phyloP scores from a whole-genome alignment of 2,329 filamentous ascomycete species.

The Alternaria triticina region DNA sequence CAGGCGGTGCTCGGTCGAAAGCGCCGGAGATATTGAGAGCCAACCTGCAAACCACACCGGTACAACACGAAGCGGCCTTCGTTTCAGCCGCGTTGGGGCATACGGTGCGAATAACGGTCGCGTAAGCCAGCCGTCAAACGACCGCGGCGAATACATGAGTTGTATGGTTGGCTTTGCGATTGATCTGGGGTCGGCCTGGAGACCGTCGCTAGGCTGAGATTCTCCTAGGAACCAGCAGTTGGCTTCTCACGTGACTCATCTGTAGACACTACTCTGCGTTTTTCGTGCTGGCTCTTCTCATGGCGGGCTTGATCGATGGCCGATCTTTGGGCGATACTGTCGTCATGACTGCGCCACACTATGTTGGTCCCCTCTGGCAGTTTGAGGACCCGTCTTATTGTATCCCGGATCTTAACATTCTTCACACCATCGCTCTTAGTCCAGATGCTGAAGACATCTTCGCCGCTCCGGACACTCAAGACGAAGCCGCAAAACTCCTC shows the following conservation, averaged over 20 bases:
- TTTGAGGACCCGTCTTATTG: slow-evolving; percentile 85
- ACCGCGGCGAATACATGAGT: neutral
- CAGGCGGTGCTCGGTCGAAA: neutral
- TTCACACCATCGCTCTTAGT: slow-evolving; percentile 90
- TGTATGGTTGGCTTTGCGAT: neutral
- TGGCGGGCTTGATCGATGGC: slow-evolving; percentile 91
- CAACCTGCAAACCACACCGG: neutral
- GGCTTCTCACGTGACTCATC: slow-evolving; percentile 47
- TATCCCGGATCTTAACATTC: slow-evolving; percentile 97
- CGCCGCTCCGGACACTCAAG: slow-evolving; percentile 89
- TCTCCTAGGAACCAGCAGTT: slow-evolving; percentile 28
- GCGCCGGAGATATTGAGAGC: neutral
- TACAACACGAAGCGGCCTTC: neutral
- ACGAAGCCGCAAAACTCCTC: slow-evolving; percentile 97
- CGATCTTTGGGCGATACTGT: slow-evolving; percentile 89
- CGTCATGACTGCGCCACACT: slow-evolving; percentile 94
- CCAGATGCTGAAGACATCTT: slow-evolving; percentile 98
- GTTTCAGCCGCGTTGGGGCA: neutral
- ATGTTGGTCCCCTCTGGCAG: slow-evolving; percentile 90
- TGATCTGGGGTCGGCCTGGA: neutral
- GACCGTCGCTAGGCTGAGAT: neutral
- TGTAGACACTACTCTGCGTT: slow-evolving; percentile 50
- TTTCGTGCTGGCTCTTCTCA: slow-evolving; percentile 69
- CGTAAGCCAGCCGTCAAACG: neutral
- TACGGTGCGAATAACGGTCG: neutral